Conservation (phyloP, 352 stramenopile genomes). For the Phytophthora podocarpi region DNA sequence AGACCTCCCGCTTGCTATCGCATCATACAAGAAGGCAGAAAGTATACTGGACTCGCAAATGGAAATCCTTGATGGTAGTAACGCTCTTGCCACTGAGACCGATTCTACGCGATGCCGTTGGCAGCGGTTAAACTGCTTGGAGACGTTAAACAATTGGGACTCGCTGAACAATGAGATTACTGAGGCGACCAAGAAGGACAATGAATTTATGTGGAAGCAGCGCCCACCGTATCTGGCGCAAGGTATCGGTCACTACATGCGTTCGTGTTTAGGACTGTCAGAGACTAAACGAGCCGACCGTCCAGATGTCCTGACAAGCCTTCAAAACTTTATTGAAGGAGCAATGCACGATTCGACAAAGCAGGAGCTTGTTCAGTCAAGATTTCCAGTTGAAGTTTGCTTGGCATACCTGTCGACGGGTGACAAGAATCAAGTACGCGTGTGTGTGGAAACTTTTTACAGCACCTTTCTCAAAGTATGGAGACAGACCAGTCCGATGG, state of each 20-base stretch:
- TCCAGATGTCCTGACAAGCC: conserved; percentile 16
- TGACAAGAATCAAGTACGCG: conserved; percentile 51
- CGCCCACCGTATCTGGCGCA: conserved; percentile 71
- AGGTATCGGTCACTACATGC: conserved; percentile 59
- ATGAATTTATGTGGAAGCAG: conserved; percentile 60
- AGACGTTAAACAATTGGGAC: conserved; percentile 75
- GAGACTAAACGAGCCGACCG: conserved; percentile 12
- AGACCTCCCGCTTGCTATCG: conserved; percentile 71
- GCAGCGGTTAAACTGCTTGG: conserved; percentile 67
- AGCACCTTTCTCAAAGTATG: conserved; percentile 55
- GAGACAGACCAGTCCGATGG: conserved; percentile 56
- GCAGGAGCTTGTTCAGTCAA: conserved; percentile 44
- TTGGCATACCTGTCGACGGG: conserved; percentile 49
- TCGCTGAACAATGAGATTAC: conserved; percentile 53
- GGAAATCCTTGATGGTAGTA: conserved; percentile 40
- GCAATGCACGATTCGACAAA: conserved; percentile 37
- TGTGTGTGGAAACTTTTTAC: conserved; percentile 72
- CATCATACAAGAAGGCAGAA: conserved; percentile 77
- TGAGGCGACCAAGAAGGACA: conserved; percentile 14
- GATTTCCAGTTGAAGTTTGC: conserved; percentile 58
- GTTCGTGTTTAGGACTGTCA: conserved; percentile 45
- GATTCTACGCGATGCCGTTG: conserved; percentile 65
- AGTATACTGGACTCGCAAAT: conserved; percentile 45
- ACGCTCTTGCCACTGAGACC: conserved; percentile 34
- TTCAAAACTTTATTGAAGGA: conserved; percentile 29